These are phyloP conservation scores for Mycena sp. DNA, from an alignment of 1,284 basidiomycete species.

Conservation along the genomic window DNA sequence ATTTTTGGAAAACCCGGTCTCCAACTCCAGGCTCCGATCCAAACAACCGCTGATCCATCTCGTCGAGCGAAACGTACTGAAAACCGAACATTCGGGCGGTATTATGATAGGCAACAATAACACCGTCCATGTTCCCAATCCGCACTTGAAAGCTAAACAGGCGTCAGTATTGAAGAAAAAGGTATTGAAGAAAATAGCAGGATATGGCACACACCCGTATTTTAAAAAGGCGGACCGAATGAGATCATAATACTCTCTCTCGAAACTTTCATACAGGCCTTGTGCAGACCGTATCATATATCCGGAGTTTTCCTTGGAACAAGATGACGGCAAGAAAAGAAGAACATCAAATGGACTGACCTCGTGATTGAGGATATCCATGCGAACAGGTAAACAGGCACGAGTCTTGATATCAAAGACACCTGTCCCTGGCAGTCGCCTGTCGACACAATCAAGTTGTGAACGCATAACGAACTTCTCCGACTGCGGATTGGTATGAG, in stretches of 20 bases:
- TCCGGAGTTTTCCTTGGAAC: conserved; percentile 73
- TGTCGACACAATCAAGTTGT: conserved; percentile 91
- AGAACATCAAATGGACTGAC: conserved; percentile 47
- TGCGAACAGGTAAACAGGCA: conserved; percentile 85
- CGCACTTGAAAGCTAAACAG: conserved; percentile 86
- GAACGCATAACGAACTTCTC: conserved; percentile 91
- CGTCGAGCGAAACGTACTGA: conserved; percentile 89
- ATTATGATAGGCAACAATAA: conserved; percentile 96
- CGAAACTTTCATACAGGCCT: conserved; percentile 81
- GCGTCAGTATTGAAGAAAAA: not conserved
- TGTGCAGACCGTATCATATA: conserved; percentile 74
- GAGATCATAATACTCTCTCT: conserved; percentile 92
- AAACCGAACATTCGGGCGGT: conserved; percentile 92
- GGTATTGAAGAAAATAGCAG: not conserved
- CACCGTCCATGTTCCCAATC: conserved; percentile 98
- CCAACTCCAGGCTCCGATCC: conserved; percentile 68
- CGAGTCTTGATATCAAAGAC: conserved; percentile 98
- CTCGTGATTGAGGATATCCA: conserved; percentile 88
- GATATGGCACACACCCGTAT: conserved; percentile 69
- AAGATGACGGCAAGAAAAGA: conserved; percentile 8
- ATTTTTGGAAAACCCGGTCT: conserved; percentile 81
- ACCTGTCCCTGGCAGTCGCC: conserved; percentile 85
- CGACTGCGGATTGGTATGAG: conserved; percentile 54
- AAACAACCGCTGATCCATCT: conserved; percentile 89
- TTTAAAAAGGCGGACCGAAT: conserved; percentile 95